Evolutionary conservation across 2,329 filamentous ascomycete species (phyloP), one percentile per base, ranked within the genome.

Genomic region (Fusarium sp.): DNA sequence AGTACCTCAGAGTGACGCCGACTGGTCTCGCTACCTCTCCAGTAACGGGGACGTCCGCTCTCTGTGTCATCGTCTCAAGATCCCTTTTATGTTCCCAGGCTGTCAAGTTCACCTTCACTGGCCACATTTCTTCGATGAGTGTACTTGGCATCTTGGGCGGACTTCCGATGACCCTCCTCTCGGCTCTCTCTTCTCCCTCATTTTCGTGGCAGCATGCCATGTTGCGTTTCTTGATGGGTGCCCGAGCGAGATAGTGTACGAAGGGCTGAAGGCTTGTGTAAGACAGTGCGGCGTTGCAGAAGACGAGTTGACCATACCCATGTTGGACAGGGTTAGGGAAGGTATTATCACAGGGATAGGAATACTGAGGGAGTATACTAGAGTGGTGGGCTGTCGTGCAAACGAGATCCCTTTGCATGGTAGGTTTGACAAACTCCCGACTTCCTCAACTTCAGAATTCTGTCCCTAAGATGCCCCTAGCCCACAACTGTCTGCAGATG

Each of bases 341-440:
- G 54, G 68, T 3, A 50, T 57, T 9, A 28, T 71, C 29, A 54
- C 41, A 15, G 60, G 64, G 7, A 58, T 71, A 20, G 21, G 39
- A 20, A 54, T 70, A 29, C 18, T 71, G 38, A 47, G 20, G 7
- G 46, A 69, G 29, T 66, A 41, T 38, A 44, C 44, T 12, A 52
- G 20, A 37, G 35, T 55, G 10, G 29, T 70, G 9, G 68, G 60
- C 7, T 43, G 35, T 35, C 61, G 68, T 23, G 68, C 68, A 23
- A 46, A 69, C 13, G 68, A 66, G 42, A 56, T 66, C n/a, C 68
- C 64, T 26, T 37, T 71, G 16, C 47, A 69, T 41, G 42, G 64
- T 63, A 56, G 48, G 64, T 44, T 23, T 35, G 39, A 41, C 31
- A 59, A n/a, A 46, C 24, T 9, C 31, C 26, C 33, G 11, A 44